These are phyloP conservation scores for Hypomontagnella monticulosa DNA, from an alignment of 495 filamentous ascomycete genomes.

Conservation along the genomic window DNA sequence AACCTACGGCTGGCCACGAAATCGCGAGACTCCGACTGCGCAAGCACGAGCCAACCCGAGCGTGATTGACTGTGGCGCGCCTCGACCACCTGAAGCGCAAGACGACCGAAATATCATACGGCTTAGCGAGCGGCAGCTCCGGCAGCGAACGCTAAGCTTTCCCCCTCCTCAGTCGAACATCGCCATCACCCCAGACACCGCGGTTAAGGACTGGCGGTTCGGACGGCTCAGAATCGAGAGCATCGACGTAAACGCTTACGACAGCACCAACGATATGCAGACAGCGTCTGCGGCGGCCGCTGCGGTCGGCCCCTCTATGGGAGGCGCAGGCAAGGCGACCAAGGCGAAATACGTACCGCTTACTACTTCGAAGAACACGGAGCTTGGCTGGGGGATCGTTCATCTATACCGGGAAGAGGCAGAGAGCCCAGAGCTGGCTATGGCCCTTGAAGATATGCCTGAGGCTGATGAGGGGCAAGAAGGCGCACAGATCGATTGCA, in stretches of 20 bases:
- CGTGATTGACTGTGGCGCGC: conserved; percentile 58
- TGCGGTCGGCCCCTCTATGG: conserved; percentile 55
- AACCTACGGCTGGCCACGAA: conserved; percentile 11
- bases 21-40: not conserved
- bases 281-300: conserved; percentile 50
- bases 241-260: conserved; percentile 45
- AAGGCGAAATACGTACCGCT: conserved; percentile 83
- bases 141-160: conserved; percentile 41
- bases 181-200: conserved; percentile 51
- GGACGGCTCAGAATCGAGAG: conserved; percentile 56
- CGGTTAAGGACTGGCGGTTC: conserved; percentile 59
- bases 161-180: conserved; percentile 46
- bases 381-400: conserved; percentile 91
- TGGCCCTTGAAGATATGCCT: conserved; percentile 40
- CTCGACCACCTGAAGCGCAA: conserved; percentile 41
- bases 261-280: conserved; percentile 28
- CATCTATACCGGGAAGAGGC: conserved; percentile 90
- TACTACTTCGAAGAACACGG: conserved; percentile 73
- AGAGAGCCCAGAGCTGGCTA: conserved; percentile 67
- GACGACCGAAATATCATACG: conserved; percentile 45
- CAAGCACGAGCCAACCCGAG: conserved; percentile 13
- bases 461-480: conserved; percentile 45
- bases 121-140: conserved; percentile 47
- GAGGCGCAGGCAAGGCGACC: conserved; percentile 56
- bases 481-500: conserved; percentile 70